Evolutionary conservation across 2,329 filamentous ascomycete species (phyloP).

Genomic region (Falciphora oryzae): DNA sequence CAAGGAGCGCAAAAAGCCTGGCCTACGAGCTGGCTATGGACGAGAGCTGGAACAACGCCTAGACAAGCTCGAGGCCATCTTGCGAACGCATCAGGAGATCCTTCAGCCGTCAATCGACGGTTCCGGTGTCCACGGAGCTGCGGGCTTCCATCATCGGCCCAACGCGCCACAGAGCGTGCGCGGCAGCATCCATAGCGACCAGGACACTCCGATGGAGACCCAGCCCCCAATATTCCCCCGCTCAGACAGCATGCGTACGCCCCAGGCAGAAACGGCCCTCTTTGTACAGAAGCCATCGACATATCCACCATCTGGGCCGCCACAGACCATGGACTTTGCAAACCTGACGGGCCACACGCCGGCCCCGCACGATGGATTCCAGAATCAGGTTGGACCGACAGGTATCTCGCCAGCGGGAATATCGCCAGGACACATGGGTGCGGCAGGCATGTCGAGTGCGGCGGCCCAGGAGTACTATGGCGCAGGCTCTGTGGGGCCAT

Average conservation of each 20-base stretch:
- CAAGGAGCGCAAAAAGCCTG: conserved; percentile 63
- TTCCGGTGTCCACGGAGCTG: background rate
- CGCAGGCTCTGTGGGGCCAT: background rate
- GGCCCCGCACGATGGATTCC: conserved; percentile 44
- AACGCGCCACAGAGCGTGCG: conserved; percentile 35
- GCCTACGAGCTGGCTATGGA: conserved; percentile 61
- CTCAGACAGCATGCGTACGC: conserved; percentile 40
- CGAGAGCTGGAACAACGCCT: conserved; percentile 68
- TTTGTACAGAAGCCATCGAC: conserved; percentile 55
- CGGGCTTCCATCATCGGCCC: conserved; percentile 20
- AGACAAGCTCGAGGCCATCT: conserved; percentile 61
- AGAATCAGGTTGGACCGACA: conserved; percentile 28
- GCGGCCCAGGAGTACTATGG: conserved; percentile 46
- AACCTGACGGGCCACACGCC: conserved; percentile 40
- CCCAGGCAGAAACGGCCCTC: conserved; percentile 53
- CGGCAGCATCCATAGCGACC: conserved; percentile 48
- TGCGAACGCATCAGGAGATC: conserved; percentile 61
- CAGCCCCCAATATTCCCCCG: conserved; percentile 39
- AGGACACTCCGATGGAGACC: conserved; percentile 47
- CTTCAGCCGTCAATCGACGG: conserved; percentile 50
- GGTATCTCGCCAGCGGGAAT: conserved; percentile 1
- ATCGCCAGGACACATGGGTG: conserved; percentile 27
- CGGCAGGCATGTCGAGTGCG: conserved; percentile 28
- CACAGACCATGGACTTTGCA: conserved; percentile 43
- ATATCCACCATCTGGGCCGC: conserved; percentile 32